A percentile compares a stretch with the other conserved stretches of the same genome.
Conservation (phyloP, 73 alveolate species). For the Paraurostyla sp. region DNA sequence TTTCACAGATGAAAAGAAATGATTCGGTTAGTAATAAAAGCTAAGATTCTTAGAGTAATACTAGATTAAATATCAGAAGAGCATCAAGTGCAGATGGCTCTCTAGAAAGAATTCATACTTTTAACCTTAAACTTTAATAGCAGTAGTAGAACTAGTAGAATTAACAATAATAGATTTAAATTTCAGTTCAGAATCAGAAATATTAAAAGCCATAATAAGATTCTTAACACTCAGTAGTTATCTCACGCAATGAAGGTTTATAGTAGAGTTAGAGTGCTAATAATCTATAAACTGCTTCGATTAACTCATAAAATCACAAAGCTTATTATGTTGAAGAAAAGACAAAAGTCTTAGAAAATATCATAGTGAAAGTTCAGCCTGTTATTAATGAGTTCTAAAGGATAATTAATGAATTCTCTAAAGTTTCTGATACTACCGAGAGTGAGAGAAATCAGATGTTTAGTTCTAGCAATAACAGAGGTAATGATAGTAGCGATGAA, state of each 20-base stretch:
- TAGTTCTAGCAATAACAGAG: background rate
- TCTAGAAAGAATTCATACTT: slow-evolving; percentile 69
- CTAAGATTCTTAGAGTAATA: slow-evolving; percentile 8
- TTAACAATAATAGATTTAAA: background rate
- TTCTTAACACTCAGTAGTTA: background rate
- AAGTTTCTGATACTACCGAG: background rate
- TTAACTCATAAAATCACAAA: slow-evolving; percentile 14
- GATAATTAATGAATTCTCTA: slow-evolving; percentile 28
- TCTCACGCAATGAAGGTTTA: background rate
- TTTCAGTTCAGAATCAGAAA: background rate
- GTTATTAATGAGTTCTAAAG: slow-evolving; percentile 21
- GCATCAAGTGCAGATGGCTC: slow-evolving; percentile 60
- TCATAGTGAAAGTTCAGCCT: slow-evolving; percentile 41
- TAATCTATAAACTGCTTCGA: background rate
- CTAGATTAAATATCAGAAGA: slow-evolving; percentile 43
- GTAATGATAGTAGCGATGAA: background rate
- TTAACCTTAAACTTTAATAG: slow-evolving; percentile 35
- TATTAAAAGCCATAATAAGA: slow-evolving; percentile 16
- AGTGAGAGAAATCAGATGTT: background rate
- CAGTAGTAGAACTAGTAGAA: background rate
- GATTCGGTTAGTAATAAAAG: slow-evolving; percentile 28
- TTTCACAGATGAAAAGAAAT: background rate
- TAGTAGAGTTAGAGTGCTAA: background rate
- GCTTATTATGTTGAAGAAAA: slow-evolving; percentile 69
- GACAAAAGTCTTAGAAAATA: slow-evolving; percentile 46